These are phyloP conservation scores for Emmonsia crescens DNA, from an alignment of 2,329 filamentous ascomycete genomes.

Conservation along the genomic window DNA sequence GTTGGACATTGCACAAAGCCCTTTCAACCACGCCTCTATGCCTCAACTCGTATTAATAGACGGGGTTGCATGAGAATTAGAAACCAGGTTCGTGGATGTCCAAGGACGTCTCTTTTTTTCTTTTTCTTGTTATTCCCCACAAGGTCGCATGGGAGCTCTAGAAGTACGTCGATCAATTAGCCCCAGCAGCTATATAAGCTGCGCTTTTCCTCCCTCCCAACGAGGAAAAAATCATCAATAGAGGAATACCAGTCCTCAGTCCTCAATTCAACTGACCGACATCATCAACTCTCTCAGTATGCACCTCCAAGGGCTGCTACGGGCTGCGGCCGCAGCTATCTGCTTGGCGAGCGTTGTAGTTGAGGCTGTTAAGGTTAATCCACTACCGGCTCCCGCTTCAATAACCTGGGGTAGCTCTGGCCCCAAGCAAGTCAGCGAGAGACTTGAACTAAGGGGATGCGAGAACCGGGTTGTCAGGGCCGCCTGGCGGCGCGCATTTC, in stretches of 20 bases:
- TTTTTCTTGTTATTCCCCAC: not conserved
- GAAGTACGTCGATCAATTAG: not conserved
- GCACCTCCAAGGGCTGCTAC: not conserved
- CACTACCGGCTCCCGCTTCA: slow-evolving; percentile 42
- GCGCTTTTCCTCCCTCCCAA: not conserved
- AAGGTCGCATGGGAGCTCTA: not conserved
- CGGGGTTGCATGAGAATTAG: not conserved
- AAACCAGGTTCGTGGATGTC: not conserved
- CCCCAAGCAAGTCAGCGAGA: slow-evolving; percentile 32
- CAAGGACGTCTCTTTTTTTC: not conserved
- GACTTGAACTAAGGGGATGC: slow-evolving; percentile 30
- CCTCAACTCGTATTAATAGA: not conserved
- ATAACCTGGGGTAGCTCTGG: slow-evolving; percentile 45
- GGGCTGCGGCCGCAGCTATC: slow-evolving; percentile 1
- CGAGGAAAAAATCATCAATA: not conserved
- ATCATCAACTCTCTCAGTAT: not conserved
- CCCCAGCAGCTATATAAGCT: not conserved
- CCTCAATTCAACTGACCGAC: not conserved
- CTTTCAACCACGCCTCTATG: not conserved
- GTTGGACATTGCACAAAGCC: not conserved
- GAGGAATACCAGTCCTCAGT: not conserved
- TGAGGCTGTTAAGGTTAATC: slow-evolving; percentile 39
- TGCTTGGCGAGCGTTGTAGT: not conserved
- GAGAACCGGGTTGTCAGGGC: slow-evolving; percentile 30
- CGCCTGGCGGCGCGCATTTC: slow-evolving; percentile 42